These are phyloP conservation scores for Wickerhamomyces canadensis DNA, from an alignment of 805 yeast genomes.

Conservation along the genomic window DNA sequence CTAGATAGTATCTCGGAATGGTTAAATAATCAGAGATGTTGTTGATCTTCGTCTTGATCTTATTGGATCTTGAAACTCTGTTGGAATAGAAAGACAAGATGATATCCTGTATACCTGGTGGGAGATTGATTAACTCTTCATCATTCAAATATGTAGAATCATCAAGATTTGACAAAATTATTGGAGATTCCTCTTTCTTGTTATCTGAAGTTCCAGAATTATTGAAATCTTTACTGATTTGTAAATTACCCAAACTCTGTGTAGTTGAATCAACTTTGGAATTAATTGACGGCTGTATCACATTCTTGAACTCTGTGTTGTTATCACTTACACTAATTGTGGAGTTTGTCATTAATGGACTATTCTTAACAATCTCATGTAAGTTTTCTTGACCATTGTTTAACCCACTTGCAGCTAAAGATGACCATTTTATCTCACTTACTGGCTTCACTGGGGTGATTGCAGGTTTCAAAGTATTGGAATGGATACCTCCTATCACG, in stretches of 20 bases:
- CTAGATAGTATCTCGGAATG: conserved; percentile 7
- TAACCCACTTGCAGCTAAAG: conserved; percentile 20
- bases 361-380: conserved; percentile 1
- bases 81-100: conserved; percentile 22
- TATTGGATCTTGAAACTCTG: conserved; percentile 4
- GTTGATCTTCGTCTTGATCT: not conserved
- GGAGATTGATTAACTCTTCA: conserved; percentile 13
- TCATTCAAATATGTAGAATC: conserved; percentile 17
- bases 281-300: not conserved
- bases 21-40: conserved; percentile 7
- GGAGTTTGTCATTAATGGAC: not conserved
- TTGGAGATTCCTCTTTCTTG: not conserved
- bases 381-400: conserved; percentile 4
- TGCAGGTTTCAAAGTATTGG: conserved; percentile 41
- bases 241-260: not conserved
- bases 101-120: conserved; percentile 29
- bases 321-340: not conserved
- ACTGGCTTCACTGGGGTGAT: conserved; percentile 44
- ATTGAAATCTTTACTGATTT: not conserved
- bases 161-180: conserved; percentile 12
- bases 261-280: not conserved
- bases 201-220: conserved; percentile 6
- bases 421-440: conserved; percentile 48
- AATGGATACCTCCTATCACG: conserved; percentile 1
- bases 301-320: not conserved